Evolutionary conservation across 2,329 filamentous ascomycete genomes (phyloP).

Genomic region (Colletotrichum lini): DNA sequence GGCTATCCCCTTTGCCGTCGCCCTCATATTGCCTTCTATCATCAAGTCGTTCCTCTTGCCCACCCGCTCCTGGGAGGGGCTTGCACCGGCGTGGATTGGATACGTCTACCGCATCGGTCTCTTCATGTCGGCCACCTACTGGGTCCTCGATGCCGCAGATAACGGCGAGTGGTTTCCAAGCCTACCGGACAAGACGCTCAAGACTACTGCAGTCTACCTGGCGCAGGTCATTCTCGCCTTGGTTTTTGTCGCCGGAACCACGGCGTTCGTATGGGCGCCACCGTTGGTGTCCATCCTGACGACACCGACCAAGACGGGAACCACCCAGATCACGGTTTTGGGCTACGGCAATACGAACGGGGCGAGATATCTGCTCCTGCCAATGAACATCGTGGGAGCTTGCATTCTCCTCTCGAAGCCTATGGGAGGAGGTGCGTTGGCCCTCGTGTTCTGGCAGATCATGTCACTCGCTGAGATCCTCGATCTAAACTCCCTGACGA

Average conservation of each 20-base stretch:
- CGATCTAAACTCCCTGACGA: constrained; percentile 72
- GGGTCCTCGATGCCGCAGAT: constrained; percentile 90
- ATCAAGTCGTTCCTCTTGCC: constrained; percentile 84
- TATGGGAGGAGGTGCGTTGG: constrained; percentile 90
- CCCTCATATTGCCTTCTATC: constrained; percentile 79
- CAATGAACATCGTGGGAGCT: constrained; percentile 82
- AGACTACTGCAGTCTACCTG: constrained; percentile 80
- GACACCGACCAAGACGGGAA: constrained; percentile 58
- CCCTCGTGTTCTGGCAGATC: constrained; percentile 88
- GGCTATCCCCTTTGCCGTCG: constrained; percentile 81
- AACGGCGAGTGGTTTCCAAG: constrained; percentile 84
- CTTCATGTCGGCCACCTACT: constrained; percentile 83
- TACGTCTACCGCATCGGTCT: constrained; percentile 84
- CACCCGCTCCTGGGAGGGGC: constrained; percentile 90
- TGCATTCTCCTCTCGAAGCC: constrained; percentile 90
- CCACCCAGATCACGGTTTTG: constrained; percentile 80
- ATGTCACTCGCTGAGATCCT: constrained; percentile 80
- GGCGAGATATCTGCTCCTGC: constrained; percentile 87
- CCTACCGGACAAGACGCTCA: constrained; percentile 73
- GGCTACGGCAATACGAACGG: constrained; percentile 96
- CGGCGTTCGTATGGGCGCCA: constrained; percentile 87
- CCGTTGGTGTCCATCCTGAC: constrained; percentile 84
- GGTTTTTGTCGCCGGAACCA: constrained; percentile 85
- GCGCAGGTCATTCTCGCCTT: constrained; percentile 87
- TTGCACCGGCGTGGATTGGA: constrained; percentile 87